Evolutionary conservation across 1,284 basidiomycete genomes (phyloP).

Genomic region (Takashimella tepidaria): DNA sequence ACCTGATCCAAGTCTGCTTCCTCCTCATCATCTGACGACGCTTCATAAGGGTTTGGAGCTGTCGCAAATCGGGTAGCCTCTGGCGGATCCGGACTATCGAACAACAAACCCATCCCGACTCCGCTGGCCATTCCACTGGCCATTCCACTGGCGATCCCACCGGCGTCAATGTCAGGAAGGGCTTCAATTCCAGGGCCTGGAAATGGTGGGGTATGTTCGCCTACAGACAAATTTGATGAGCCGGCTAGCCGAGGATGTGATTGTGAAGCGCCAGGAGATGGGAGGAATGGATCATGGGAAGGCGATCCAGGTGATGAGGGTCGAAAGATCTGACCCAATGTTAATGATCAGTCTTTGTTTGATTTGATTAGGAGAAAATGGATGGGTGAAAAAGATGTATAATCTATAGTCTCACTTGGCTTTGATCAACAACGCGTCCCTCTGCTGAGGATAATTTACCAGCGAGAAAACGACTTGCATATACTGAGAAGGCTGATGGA

Average conservation of each 20-base stretch:
- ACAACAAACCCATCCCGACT: slow-evolving; percentile 31
- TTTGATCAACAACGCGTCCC: slow-evolving; percentile 12
- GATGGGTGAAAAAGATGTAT: no score
- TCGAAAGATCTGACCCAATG: slow-evolving; percentile 35
- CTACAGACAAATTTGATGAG: slow-evolving; percentile 17
- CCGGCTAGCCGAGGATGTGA: slow-evolving; percentile 31
- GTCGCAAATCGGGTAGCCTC: background rate
- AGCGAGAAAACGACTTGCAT: slow-evolving; percentile 39
- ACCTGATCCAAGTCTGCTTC: slow-evolving; percentile 36
- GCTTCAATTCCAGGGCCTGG: slow-evolving; percentile 38
- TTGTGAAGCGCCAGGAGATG: slow-evolving; percentile 29
- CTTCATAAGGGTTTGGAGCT: slow-evolving; percentile 40
- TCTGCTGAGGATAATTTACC: slow-evolving; percentile 14
- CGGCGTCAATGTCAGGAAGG: slow-evolving; percentile 21
- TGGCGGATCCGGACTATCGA: slow-evolving; percentile 11
- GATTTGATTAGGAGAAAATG: no score
- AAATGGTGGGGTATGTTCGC: slow-evolving; percentile 35
- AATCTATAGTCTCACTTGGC: slow-evolving; percentile 37
- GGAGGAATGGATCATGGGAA: slow-evolving; percentile 40
- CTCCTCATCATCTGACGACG: slow-evolving; percentile 32
- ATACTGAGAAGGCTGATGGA: slow-evolving; percentile 35
- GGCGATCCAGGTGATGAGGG: slow-evolving; percentile 34
- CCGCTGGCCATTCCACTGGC: slow-evolving; percentile 12
- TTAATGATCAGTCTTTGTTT: background rate
- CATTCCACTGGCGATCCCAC: background rate